These are phyloP conservation scores for Boletus austroedulis DNA, from an alignment of 1,284 basidiomycete genomes.

Conservation along the genomic window DNA sequence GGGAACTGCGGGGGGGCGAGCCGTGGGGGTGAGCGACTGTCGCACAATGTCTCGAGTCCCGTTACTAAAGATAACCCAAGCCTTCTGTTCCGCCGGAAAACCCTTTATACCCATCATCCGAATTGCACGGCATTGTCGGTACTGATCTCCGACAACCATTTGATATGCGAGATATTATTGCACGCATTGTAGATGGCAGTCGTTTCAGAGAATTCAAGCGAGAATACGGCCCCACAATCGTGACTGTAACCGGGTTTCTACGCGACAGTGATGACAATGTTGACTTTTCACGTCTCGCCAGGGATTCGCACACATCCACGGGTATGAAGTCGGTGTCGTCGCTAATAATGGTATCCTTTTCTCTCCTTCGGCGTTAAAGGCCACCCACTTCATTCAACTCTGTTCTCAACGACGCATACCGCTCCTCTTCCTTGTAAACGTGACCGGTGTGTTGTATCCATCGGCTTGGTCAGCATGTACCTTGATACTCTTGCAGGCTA, in stretches of 20 bases:
- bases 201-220: slow-evolving; percentile 95
- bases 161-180: slow-evolving; percentile 92
- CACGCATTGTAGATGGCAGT: slow-evolving; percentile 88
- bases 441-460: slow-evolving; percentile 55
- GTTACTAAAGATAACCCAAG: slow-evolving; percentile 38
- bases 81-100: slow-evolving; percentile 59
- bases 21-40: slow-evolving; percentile 44
- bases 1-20: slow-evolving; percentile 54
- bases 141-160: slow-evolving; percentile 85
- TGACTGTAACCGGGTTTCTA: slow-evolving; percentile 60
- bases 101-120: slow-evolving; percentile 77
- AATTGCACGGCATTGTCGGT: slow-evolving; percentile 89
- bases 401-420: slow-evolving; percentile 92
- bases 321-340: slow-evolving; percentile 84
- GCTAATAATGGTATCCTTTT: slow-evolving; percentile 95
- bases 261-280: not conserved
- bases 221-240: slow-evolving; percentile 87
- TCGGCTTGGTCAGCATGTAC: not conserved
- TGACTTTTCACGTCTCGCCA: slow-evolving; percentile 31
- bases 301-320: slow-evolving; percentile 91
- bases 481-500: slow-evolving; percentile 52
- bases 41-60: not conserved
- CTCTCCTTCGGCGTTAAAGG: slow-evolving; percentile 90
- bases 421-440: slow-evolving; percentile 90
- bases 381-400: slow-evolving; percentile 92